Base-by-base conservation (phyloP, 257 asterid genomes). In the Solanum commersonii region DNA sequence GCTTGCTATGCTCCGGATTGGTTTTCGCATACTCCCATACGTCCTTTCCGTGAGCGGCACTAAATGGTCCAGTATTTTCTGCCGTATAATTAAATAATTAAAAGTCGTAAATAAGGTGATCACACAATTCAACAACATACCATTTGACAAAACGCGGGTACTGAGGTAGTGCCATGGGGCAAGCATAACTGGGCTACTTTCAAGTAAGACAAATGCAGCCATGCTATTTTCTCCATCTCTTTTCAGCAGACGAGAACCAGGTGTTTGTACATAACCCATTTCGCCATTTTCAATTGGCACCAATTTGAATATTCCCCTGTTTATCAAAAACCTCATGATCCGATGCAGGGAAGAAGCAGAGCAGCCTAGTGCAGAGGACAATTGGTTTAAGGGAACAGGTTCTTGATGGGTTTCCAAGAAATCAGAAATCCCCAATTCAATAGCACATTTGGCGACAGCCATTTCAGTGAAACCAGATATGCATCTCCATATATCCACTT, bases 391-490 rank as follows among this genome's bases (percentile, higher is more conserved):
- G 1, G 94, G 79, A 73, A 93, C 90, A 59, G 94, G 65, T 16
- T 91, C 92, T 34, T 91, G 91, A 79, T 94, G 92, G 87, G n/a
- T 78, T 83, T 93, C 95, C 14, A 96, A 13, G 15, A 89, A 88
- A 8, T 96, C 99, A 46, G 98, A 63, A 46, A 96, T 93, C 10
- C 92, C 91, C 68, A 96, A 94, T 83, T 96, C 95, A 71, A 95
- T 90, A 86, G 95, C 98, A 76, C 98, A 96, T 73, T 93, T 95
- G 10, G 92, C 90, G 0, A 89, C 94, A 8, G 96, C 98, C 92
- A 89, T 89, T 83, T 95, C 97, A 34, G 93, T 82, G 91, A 93
- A 96, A 2, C 94, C 95, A 22, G 91, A 86, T 10, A 76, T 89
- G 42, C 93, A 96, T 67, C 83, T 85, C 97, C 96, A 96, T 59